Base-by-base conservation (phyloP, 306 rosid species). In the Casuarina cunninghamiana region DNA sequence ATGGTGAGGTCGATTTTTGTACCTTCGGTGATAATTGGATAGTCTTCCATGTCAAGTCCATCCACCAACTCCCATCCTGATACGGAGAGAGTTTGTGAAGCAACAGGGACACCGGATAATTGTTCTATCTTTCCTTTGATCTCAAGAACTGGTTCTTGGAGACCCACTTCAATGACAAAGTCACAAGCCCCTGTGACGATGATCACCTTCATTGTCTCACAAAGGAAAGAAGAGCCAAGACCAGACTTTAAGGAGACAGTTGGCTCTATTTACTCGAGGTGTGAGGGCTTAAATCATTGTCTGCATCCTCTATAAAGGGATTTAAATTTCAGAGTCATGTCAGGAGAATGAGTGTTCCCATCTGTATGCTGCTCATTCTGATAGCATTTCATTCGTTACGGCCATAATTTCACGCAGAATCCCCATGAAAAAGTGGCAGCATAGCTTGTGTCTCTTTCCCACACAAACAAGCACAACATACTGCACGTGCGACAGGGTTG, bases 1-100 rank as follows among this genome's bases (percentile, higher is more conserved):
- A 88, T 66, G 54, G 90, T 82, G 76, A 92, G 97, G 77, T 95
- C 88, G 63, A 92, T 77, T 80, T 83, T 87, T 48, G 97, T 92
- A 68, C 96, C 97, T 74, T 95, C 89, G 35, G 80, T 78, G 81
- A 92, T 61, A 71, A 92, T 91, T 17, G 92, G 96, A 35, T 95
- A 92, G 73, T 95, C 98, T 84, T 95, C 97, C 95, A 92, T 86
- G 91, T 91, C 97, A 58, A 95, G 71, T 65, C 91, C 98, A 79
- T 92, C 97, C 16, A 92, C 2, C 17, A 95, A 85, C 79, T 95
- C 98, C 91, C 93, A 89, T 37, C 90, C 97, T 38, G 63, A 85
- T 35, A 91, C 89, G 6, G 86, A 75, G 10, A 95, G 97, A 71
- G 83, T 51, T 74, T 92, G 98, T 60, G 90, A 88, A 83, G 78